Evolutionary conservation across 2,329 filamentous ascomycete species (phyloP).

Genomic region (Penicillium paneum): DNA sequence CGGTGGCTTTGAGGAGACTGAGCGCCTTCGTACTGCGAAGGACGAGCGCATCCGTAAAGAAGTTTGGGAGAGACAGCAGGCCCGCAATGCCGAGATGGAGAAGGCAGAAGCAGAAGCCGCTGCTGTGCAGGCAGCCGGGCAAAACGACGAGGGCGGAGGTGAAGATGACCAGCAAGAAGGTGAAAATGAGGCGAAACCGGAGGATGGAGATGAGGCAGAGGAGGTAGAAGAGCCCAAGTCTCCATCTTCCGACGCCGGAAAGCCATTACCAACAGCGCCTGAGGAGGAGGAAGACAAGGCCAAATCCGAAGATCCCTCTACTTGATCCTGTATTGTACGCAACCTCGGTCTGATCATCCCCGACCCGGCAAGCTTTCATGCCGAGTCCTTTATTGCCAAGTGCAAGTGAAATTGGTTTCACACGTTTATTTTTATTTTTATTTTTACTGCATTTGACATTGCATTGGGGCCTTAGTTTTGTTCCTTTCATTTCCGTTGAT

Average conservation of each 20-base stretch:
- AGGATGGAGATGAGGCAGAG: neutral
- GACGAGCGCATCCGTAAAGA: conserved; percentile 84
- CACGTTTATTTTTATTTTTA: neutral
- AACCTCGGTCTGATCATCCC: neutral
- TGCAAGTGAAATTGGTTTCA: neutral
- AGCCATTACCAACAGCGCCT: neutral
- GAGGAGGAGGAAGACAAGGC: neutral
- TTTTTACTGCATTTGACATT: conserved; percentile 2
- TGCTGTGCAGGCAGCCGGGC: conserved; percentile 27
- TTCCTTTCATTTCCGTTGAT: conserved; percentile 10
- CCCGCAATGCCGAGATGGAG: conserved; percentile 50
- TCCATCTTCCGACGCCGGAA: neutral
- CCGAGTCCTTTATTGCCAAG: neutral
- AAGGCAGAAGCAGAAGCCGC: conserved; percentile 31
- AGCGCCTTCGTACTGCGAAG: conserved; percentile 76
- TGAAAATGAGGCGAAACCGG: neutral
- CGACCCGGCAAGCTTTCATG: neutral
- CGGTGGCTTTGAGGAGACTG: conserved; percentile 90
- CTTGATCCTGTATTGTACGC: neutral
- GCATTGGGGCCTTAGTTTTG: conserved; percentile 3
- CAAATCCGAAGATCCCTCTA: neutral
- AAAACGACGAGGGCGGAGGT: conserved; percentile 11
- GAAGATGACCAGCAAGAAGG: neutral
- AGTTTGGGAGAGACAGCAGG: conserved; percentile 57
- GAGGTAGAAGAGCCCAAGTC: conserved; percentile 6